A percentile compares a stretch with the other conserved stretches of the same genome.
phyloP scores from a whole-genome alignment of 164 flowering plant genomes.

The Houttuynia cordata region DNA sequence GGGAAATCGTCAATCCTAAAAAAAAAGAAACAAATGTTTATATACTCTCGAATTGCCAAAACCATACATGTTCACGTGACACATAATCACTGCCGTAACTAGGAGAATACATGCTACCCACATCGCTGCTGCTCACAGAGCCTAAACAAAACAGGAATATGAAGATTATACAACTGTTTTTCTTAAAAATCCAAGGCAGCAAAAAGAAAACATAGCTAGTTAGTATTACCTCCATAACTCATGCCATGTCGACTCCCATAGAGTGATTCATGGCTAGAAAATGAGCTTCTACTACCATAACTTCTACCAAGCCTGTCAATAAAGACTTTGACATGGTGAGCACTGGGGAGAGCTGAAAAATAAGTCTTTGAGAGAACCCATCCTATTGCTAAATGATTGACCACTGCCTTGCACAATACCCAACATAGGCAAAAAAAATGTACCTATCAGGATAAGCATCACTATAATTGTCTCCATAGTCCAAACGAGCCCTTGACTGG shows the following conservation, averaged over 20 bases:
- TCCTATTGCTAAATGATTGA: too few relatives aligned
- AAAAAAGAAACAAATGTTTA: neutral
- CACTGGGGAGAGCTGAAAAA: too few relatives aligned
- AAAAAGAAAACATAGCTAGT: neutral
- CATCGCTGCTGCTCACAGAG: conserved; percentile 59
- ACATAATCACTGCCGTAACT: conserved; percentile 65
- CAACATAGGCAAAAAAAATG: neutral
- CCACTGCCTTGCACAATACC: neutral
- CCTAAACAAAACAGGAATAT: conserved; percentile 23
- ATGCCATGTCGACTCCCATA: conserved; percentile 71
- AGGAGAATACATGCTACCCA: conserved; percentile 71
- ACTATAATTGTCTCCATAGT: conserved; percentile 66
- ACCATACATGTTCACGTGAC: conserved; percentile 73
- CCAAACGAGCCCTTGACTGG: conserved; percentile 84
- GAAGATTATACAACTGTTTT: neutral
- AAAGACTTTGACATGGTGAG: neutral
- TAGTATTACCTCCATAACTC: conserved; percentile 57
- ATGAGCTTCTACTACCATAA: conserved; percentile 57
- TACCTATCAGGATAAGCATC: conserved; percentile 80
- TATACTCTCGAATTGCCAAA: conserved; percentile 2
- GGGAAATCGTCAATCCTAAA: neutral
- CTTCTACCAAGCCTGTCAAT: conserved; percentile 56
- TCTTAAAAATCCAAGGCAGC: neutral
- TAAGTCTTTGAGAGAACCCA: too few relatives aligned
- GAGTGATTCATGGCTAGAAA: conserved; percentile 62